phyloP scores from a whole-genome alignment of 2,329 filamentous ascomycete species.

The Microcyclospora pomicola region DNA sequence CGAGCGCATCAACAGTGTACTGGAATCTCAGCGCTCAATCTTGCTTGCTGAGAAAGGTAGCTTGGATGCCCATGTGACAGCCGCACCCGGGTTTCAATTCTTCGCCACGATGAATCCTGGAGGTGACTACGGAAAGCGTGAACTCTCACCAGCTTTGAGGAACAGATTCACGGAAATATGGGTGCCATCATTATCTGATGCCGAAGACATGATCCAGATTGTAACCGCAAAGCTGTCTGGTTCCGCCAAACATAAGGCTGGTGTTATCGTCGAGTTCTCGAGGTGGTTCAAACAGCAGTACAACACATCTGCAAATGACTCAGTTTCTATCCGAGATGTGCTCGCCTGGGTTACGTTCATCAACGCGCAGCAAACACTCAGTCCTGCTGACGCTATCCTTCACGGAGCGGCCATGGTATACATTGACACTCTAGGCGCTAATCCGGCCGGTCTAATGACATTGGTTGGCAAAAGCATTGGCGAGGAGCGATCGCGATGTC shows the following conservation, averaged over 20 bases:
- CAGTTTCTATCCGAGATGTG: constrained; percentile 82
- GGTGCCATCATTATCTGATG: constrained; percentile 78
- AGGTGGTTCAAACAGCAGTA: constrained; percentile 81
- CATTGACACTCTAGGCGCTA: constrained; percentile 87
- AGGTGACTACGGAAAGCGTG: constrained; percentile 95
- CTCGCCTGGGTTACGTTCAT: constrained; percentile 89
- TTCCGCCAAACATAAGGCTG: constrained; percentile 44
- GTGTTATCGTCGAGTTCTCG: constrained; percentile 69
- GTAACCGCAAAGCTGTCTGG: constrained; percentile 58
- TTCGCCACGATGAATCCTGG: constrained; percentile 98
- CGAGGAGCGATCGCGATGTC: constrained; percentile 56
- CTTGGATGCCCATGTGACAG: constrained; percentile 65
- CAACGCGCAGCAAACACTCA: constrained; percentile 35
- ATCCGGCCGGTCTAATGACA: constrained; percentile 75
- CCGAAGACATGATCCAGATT: constrained; percentile 78
- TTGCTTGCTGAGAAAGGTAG: constrained; percentile 89
- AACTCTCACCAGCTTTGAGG: constrained; percentile 83
- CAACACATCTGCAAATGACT: constrained; percentile 58
- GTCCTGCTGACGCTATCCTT: constrained; percentile 34
- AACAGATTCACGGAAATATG: constrained; percentile 99
- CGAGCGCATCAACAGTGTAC: constrained; percentile 88
- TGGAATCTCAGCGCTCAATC: constrained; percentile 76
- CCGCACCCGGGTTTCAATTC: constrained; percentile 74
- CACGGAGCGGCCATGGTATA: constrained; percentile 94
- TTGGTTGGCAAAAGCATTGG: constrained; percentile 56